Evolutionary conservation across 306 rosid species (phyloP).

Genomic region (Cucurbita ficifolia): DNA sequence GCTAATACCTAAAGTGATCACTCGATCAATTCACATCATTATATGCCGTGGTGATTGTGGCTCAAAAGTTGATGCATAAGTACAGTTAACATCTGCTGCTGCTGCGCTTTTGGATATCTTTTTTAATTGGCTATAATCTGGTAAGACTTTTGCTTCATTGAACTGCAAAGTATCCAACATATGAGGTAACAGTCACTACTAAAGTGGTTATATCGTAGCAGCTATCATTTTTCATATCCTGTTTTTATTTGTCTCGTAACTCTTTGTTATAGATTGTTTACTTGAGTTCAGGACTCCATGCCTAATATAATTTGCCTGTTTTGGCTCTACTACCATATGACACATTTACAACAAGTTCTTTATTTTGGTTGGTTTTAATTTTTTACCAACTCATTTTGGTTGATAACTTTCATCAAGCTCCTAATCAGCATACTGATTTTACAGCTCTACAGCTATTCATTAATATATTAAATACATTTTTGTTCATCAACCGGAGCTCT

Average conservation of each 20-base stretch:
- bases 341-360: no score
- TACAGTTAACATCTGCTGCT: background rate
- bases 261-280: background rate
- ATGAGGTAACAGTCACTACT: background rate
- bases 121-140: background rate
- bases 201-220: background rate
- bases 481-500: slow-evolving; percentile 20
- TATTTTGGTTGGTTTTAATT: no score
- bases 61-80: background rate
- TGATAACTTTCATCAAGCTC: no score
- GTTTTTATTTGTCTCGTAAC: background rate
- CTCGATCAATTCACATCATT: background rate
- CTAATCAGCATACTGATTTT: no score
- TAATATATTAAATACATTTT: no score
- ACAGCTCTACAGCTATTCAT: no score
- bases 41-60: background rate
- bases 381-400: no score
- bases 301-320: no score
- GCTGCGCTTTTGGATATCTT: background rate
- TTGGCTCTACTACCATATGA: no score
- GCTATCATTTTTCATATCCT: background rate
- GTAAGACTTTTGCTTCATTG: background rate
- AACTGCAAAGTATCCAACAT: background rate
- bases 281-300: no score
- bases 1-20: background rate